phyloP scores from a whole-genome alignment of 768 basidiomycete species.

The Austroboletus eburneus region DNA sequence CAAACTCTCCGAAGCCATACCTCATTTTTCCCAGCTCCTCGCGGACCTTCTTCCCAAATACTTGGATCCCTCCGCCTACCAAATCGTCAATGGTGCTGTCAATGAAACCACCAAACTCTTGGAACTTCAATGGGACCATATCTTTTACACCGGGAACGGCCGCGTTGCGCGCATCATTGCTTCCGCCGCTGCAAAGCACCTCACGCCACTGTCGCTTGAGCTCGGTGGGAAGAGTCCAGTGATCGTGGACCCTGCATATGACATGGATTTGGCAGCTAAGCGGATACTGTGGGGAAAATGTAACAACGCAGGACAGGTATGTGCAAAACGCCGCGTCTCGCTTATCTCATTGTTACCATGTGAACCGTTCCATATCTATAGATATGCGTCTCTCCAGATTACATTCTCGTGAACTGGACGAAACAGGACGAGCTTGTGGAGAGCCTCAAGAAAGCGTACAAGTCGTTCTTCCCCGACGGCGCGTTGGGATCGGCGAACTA shows the following conservation, averaged over 20 bases:
- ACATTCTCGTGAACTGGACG: slow-evolving; percentile 38
- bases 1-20: slow-evolving; percentile 60
- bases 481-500: slow-evolving; percentile 42
- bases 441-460: slow-evolving; percentile 41
- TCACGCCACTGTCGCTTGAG: slow-evolving; percentile 33
- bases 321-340: background rate
- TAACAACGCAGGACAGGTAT: slow-evolving; percentile 61
- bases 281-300: slow-evolving; percentile 66
- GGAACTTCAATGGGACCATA: slow-evolving; percentile 30
- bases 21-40: slow-evolving; percentile 46
- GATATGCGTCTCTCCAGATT: slow-evolving; percentile 44
- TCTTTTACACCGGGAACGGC: slow-evolving; percentile 38
- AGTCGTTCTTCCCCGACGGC: slow-evolving; percentile 51
- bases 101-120: slow-evolving; percentile 35
- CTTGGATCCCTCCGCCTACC: slow-evolving; percentile 47
- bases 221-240: slow-evolving; percentile 43
- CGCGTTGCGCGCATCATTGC: slow-evolving; percentile 23
- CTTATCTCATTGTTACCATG: background rate
- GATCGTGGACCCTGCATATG: slow-evolving; percentile 39
- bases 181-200: slow-evolving; percentile 25
- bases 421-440: slow-evolving; percentile 45
- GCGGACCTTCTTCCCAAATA: slow-evolving; percentile 54
- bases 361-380: slow-evolving; percentile 5
- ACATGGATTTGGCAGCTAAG: slow-evolving; percentile 51
- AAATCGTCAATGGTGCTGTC: slow-evolving; percentile 48